Percentiles rank a stretch among this genome's conserved stretches.
phyloP scores from a whole-genome alignment of 805 yeast genomes.

The Brettanomyces custersianus region DNA sequence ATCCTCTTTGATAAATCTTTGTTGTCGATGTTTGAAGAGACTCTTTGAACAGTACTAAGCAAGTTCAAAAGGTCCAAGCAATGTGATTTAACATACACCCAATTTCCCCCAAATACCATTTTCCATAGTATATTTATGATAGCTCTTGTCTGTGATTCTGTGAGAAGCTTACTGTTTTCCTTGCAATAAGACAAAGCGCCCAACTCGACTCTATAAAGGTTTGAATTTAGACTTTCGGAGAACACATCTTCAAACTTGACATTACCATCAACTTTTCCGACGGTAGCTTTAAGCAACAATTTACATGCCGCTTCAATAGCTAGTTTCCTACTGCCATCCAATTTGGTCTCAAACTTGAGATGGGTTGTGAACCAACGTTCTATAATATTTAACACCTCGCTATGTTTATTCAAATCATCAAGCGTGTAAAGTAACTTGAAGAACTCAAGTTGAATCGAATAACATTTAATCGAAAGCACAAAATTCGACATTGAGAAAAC shows the following conservation, averaged over 20 bases:
- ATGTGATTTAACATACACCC: constrained; percentile 38
- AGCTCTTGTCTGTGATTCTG: not conserved
- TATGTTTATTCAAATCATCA: constrained; percentile 2
- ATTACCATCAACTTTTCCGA: not conserved
- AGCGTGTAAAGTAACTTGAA: constrained; percentile 12
- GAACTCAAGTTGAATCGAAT: constrained; percentile 15
- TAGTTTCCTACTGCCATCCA: constrained; percentile 45
- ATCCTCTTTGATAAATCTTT: not conserved
- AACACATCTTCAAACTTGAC: constrained; percentile 15
- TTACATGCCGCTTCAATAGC: constrained; percentile 27
- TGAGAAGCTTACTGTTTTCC: not conserved
- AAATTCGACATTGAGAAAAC: constrained; percentile 12
- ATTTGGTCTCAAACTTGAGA: constrained; percentile 15
- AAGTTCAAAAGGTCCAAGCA: constrained; percentile 28
- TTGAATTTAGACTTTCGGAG: constrained; percentile 28
- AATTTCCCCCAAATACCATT: constrained; percentile 18
- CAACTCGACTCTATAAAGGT: constrained; percentile 36
- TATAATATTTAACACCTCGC: constrained; percentile 16
- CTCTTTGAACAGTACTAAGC: constrained; percentile 8
- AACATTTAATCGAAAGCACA: constrained; percentile 11
- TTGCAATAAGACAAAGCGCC: constrained; percentile 29
- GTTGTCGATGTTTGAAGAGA: not conserved
- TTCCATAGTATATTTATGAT: constrained; percentile 16
- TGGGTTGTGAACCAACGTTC: constrained; percentile 29
- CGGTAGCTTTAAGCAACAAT: not conserved